Evolutionary conservation across 768 basidiomycete genomes (phyloP), one percentile per base, ranked within the genome.

Genomic region (Suillus subaureus): DNA sequence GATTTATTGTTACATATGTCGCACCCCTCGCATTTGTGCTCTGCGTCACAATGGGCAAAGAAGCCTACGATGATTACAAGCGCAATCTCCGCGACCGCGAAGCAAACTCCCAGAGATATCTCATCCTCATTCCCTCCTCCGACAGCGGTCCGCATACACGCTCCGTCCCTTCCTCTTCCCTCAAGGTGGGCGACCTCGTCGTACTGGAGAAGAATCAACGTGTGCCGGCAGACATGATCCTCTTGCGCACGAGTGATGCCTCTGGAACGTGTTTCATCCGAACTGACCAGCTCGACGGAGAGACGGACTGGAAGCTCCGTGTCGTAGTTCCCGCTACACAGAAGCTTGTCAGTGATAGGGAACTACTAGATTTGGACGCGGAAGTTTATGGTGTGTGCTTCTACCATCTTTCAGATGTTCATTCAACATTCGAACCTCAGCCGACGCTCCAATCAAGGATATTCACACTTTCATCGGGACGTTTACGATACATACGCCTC

Each of bases 11-110:
- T 55, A 99, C 97, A 26, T 99, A 99, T 75, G 87, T 99, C 65
- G 97, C 95, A 0, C 97, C 97, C 1, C 86, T 99, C 9, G 97
- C 94, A 1, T 98, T 99, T 72, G 97, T 99, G 2, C 84, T 99
- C 1, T 87, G 81, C 66, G 93, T 99, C 6, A 99, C 97, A 3
- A 96, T 99, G 87, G 97, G 97, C 26, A 99, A 99, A 77, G 97
- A 99, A 78, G 97, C 97, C 3, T 97, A 95, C 73, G 97, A 99
- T 75, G 97, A 99, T 80, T 98, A 97, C 82, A 92, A 94, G 72
- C 93, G 97, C 31, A 85, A 96, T 72, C 86, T 90, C 11, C 89
- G 97, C 57, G 97, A 99, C 78, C 85, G 88, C 49, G 95, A 98
- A 77, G 96, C 97, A 64, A 99, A 99, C 74, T 97, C 96, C 0